phyloP scores from a whole-genome alignment of 441 rosid genomes.

The Gossypium laxum region DNA sequence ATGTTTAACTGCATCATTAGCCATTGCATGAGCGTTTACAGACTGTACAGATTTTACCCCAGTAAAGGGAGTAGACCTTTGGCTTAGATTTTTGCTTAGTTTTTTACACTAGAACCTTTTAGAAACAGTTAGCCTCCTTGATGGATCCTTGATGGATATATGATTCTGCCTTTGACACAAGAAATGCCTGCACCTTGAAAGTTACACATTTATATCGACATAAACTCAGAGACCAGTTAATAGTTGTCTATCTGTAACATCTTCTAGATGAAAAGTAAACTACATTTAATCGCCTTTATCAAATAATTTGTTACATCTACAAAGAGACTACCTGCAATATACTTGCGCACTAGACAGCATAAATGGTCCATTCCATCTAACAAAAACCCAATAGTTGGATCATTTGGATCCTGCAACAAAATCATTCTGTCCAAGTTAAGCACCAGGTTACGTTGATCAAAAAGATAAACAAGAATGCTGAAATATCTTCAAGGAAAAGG shows the following conservation, averaged over 20 bases:
- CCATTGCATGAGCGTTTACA: background rate
- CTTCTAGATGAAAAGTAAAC: background rate
- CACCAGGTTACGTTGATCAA: background rate
- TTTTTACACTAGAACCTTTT: background rate
- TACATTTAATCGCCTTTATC: background rate
- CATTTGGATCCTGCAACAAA: slow-evolving; percentile 81
- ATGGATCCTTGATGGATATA: background rate
- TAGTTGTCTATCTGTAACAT: background rate
- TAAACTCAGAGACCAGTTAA: background rate
- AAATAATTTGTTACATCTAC: slow-evolving; percentile 5
- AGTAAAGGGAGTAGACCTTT: background rate
- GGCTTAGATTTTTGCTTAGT: background rate
- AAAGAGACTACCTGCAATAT: slow-evolving; percentile 64
- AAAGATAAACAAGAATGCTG: background rate
- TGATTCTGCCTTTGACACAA: background rate
- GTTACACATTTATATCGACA: background rate
- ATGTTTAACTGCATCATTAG: background rate
- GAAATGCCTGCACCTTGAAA: background rate
- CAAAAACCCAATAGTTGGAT: slow-evolving; percentile 94
- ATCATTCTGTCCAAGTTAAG: slow-evolving; percentile 8
- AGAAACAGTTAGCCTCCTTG: background rate
- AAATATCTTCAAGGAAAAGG: slow-evolving; percentile 6
- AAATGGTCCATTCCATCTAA: slow-evolving; percentile 93
- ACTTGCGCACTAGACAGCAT: slow-evolving; percentile 94
- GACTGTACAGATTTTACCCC: background rate